These are phyloP conservation scores for Colletotrichum sp. DNA, from an alignment of 2,329 filamentous ascomycete genomes.

Conservation along the genomic window DNA sequence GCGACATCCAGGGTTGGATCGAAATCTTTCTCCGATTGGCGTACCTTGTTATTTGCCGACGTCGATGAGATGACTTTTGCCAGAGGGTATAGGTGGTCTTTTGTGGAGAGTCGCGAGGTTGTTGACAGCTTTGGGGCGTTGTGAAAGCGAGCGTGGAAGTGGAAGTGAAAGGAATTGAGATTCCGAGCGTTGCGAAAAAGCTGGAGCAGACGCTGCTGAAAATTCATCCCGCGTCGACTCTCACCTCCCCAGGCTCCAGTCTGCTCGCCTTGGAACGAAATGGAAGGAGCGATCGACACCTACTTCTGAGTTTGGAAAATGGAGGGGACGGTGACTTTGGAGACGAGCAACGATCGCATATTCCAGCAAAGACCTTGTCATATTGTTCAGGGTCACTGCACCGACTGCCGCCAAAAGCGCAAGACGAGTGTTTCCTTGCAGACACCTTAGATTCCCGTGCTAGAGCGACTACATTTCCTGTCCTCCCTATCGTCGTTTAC, in stretches of 20 bases:
- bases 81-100: accelerated
- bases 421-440: neutral
- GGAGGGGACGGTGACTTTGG: accelerated
- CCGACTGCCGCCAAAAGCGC: neutral
- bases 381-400: no score
- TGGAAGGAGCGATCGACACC: accelerated
- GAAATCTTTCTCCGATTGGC: accelerated
- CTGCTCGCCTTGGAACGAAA: neutral
- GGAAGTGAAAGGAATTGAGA: neutral
- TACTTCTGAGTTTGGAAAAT: neutral
- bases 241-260: neutral
- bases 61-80: accelerated
- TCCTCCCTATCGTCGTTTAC: accelerated
- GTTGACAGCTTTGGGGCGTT: neutral
- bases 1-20: neutral
- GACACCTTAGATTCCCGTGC: no score
- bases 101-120: neutral
- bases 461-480: no score
- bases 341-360: no score
- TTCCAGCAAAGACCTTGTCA: no score
- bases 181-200: neutral
- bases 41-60: neutral
- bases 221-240: accelerated
- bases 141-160: neutral
- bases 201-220: accelerated